phyloP scores from a whole-genome alignment of 495 filamentous ascomycete genomes.

The Penicillium nucicola region DNA sequence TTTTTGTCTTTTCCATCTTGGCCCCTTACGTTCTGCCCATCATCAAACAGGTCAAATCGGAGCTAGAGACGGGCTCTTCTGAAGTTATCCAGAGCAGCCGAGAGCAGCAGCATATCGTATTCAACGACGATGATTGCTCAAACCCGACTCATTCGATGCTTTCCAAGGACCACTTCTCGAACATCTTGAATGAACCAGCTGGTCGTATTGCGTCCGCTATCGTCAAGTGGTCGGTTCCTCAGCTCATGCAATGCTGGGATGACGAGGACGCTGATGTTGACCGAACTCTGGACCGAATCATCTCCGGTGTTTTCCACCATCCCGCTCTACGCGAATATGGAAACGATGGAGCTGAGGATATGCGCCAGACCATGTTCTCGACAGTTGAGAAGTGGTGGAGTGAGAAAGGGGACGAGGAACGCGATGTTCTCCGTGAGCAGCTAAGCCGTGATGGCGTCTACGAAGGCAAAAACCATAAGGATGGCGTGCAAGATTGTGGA shows the following conservation, averaged over 20 bases:
- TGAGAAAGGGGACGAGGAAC: slow-evolving; percentile 55
- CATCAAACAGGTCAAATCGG: slow-evolving; percentile 77
- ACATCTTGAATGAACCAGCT: slow-evolving; percentile 83
- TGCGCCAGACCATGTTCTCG: slow-evolving; percentile 71
- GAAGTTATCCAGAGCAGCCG: slow-evolving; percentile 80
- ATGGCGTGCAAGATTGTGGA: slow-evolving; percentile 76
- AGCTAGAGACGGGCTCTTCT: slow-evolving; percentile 77
- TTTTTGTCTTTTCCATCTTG: slow-evolving; percentile 83
- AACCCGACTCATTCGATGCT: slow-evolving; percentile 96
- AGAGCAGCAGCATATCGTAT: slow-evolving; percentile 79
- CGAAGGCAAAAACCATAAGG: slow-evolving; percentile 75
- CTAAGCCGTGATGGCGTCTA: slow-evolving; percentile 73
- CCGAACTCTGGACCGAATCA: slow-evolving; percentile 66
- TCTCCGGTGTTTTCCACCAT: slow-evolving; percentile 83
- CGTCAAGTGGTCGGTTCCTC: slow-evolving; percentile 78
- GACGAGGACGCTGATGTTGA: slow-evolving; percentile 65
- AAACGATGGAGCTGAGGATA: slow-evolving; percentile 68
- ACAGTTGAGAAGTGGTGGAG: slow-evolving; percentile 80
- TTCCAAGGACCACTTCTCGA: slow-evolving; percentile 89
- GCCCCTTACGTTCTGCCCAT: slow-evolving; percentile 84
- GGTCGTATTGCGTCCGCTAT: slow-evolving; percentile 76
- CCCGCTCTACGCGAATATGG: slow-evolving; percentile 69
- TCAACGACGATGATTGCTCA: slow-evolving; percentile 67
- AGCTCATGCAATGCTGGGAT: slow-evolving; percentile 84
- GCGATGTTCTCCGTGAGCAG: slow-evolving; percentile 62